Base-by-base conservation (phyloP, 2,329 filamentous ascomycete genomes). In the Talaromyces sp. region DNA sequence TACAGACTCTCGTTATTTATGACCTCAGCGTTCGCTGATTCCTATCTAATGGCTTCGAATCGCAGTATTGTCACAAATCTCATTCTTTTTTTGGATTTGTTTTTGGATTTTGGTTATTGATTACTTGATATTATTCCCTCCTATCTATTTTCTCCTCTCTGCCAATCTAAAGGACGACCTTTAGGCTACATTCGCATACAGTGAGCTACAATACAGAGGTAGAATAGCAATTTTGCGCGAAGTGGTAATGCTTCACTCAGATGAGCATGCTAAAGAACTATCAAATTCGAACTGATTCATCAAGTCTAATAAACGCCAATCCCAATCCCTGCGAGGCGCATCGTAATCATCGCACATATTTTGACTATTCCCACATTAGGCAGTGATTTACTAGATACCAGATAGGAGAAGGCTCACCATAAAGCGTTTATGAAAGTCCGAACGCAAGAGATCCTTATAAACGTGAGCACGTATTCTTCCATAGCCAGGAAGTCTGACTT, bases 401-500 rank as follows among this genome's bases (percentile, higher is more conserved):
- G 22, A 39, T 24, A 59, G 39, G 39, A 33, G 56, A n/a, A 13
- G 31, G 45, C 74, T 66, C 77, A 85, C 84, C 95, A 99, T 99
- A 78, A 99, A 99, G 68, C 93, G 89, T 80, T 93, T 95, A 82
- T 99, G 95, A 78, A 99, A 99, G 78, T 99, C 95, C 35, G 93
- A 97, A 67, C 94, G 88, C 68, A 98, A 81, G 73, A 97, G 83
- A 79, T 98, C 90, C 88, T 92, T 37, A 43, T 68, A 11, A 68
- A 60, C 33, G 43, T 68, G n/a, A 68, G 65, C 33, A 43, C 63
- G 11, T 43, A 67, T 59, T 13, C 58, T 43, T 57, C 47, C 37
- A 52, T 56, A 57, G 59, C 39, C n/a, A 22, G 22, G 58, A n/a
- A 37, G 19, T 11, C 31, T 35, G 24, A 81, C 88, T 81, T 77